A percentile compares a stretch with the other conserved stretches of the same genome.
These are phyloP conservation scores for Lumnitzera littorea DNA, from an alignment of 345 rosid species.

Conservation along the genomic window DNA sequence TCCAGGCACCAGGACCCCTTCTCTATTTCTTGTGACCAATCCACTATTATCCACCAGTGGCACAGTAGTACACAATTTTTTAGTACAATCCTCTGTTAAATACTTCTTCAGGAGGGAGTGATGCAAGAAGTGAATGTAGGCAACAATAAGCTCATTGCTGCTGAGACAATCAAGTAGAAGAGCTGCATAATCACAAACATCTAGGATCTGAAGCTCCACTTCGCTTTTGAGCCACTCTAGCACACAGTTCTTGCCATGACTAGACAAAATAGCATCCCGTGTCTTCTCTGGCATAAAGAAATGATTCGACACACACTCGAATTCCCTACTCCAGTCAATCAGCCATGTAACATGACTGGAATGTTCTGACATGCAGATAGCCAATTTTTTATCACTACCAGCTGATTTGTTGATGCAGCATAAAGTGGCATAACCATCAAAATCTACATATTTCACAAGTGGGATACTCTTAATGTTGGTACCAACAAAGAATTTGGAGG, in stretches of 20 bases:
- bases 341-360: slow-evolving; percentile 28
- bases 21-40: slow-evolving; percentile 6
- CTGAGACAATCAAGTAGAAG: slow-evolving; percentile 10
- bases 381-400: not conserved
- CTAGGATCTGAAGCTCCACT: slow-evolving; percentile 5
- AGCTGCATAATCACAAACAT: slow-evolving; percentile 25
- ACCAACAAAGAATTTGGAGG: slow-evolving; percentile 14
- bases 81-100: slow-evolving; percentile 21
- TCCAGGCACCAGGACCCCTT: slow-evolving; percentile 58
- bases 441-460: slow-evolving; percentile 37
- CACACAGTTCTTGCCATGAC: slow-evolving; percentile 12
- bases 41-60: slow-evolving; percentile 58
- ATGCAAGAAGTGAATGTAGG: slow-evolving; percentile 48
- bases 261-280: slow-evolving; percentile 19
- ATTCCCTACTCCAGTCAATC: slow-evolving; percentile 46
- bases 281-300: slow-evolving; percentile 44
- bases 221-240: slow-evolving; percentile 32
- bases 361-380: slow-evolving; percentile 15
- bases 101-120: slow-evolving; percentile 21
- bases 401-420: slow-evolving; percentile 22
- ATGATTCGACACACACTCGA: slow-evolving; percentile 19
- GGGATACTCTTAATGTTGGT: slow-evolving; percentile 35
- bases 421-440: slow-evolving; percentile 25
- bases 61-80: slow-evolving; percentile 22
- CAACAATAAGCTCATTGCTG: slow-evolving; percentile 28